A percentile compares a stretch with the other conserved stretches of the same genome.
Conservation (phyloP, 148 eudicot species). For the Simmondsia chinensis region DNA sequence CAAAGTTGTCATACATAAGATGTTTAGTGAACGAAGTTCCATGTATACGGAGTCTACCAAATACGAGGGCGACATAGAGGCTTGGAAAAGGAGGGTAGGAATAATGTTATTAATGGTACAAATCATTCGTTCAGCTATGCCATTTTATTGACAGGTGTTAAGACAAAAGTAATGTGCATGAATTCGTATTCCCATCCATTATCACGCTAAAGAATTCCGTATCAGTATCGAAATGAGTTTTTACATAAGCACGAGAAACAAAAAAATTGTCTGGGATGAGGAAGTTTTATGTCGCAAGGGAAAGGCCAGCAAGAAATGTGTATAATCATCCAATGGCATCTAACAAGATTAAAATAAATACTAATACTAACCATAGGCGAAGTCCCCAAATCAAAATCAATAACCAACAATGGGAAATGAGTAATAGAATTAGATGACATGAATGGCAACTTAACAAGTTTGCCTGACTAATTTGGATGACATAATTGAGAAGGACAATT, state of each 20-base stretch:
- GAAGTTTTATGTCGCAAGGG: background rate
- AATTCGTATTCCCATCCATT: background rate
- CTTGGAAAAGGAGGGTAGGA: constrained; percentile 2
- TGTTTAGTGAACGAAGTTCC: background rate
- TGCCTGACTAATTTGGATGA: background rate
- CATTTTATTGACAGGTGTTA: constrained; percentile 1
- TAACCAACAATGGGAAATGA: background rate
- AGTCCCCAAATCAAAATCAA: background rate
- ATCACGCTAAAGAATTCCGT: background rate
- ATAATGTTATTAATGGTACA: background rate
- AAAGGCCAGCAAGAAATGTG: constrained; percentile 3
- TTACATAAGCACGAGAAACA: background rate
- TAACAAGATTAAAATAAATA: background rate
- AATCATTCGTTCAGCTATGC: constrained; percentile 1
- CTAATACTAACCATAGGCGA: background rate
- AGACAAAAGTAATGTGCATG: background rate
- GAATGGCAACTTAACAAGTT: background rate
- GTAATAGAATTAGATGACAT: background rate
- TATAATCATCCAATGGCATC: background rate
- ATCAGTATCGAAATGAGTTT: background rate
- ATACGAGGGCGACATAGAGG: background rate
- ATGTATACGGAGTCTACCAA: constrained; percentile 1
- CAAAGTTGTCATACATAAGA: background rate
- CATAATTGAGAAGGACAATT: too few species aligned
- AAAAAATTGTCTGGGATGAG: background rate